phyloP scores from a whole-genome alignment of 1,139 yeast species.

The Geotrichum bryndzae region DNA sequence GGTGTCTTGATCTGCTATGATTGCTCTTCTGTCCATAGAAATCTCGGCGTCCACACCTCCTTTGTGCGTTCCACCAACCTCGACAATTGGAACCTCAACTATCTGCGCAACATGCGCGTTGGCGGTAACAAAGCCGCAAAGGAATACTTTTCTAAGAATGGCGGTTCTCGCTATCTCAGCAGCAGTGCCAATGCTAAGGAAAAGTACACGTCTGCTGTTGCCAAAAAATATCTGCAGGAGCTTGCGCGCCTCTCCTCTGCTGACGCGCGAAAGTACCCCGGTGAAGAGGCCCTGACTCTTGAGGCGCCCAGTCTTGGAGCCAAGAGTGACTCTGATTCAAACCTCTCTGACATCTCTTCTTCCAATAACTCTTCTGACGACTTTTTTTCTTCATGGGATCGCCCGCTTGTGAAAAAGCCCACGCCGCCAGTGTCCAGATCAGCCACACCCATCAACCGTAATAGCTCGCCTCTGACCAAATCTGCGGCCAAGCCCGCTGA shows the following conservation, averaged over 20 bases:
- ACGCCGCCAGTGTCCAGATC: slow-evolving; percentile 54
- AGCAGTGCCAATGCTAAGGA: slow-evolving; percentile 58
- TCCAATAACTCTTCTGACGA: slow-evolving; percentile 53
- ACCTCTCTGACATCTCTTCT: slow-evolving; percentile 16
- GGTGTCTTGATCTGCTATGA: slow-evolving; percentile 95
- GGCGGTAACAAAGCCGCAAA: slow-evolving; percentile 86
- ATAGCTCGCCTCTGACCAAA: slow-evolving; percentile 25
- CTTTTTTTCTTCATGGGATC: slow-evolving; percentile 88
- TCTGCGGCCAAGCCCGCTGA: slow-evolving; percentile 17
- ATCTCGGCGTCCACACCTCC: slow-evolving; percentile 93
- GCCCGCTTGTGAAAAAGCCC: slow-evolving; percentile 48
- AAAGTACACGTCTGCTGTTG: slow-evolving; percentile 76
- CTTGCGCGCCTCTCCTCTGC: slow-evolving; percentile 59
- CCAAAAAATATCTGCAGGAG: slow-evolving; percentile 71
- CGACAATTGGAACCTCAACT: slow-evolving; percentile 96
- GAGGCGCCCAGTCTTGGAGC: slow-evolving; percentile 30
- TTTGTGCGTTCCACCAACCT: slow-evolving; percentile 94
- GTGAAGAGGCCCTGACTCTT: slow-evolving; percentile 47
- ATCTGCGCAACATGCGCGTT: slow-evolving; percentile 80
- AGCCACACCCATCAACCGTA: slow-evolving; percentile 34
- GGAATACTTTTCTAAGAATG: slow-evolving; percentile 68
- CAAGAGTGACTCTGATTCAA: slow-evolving; percentile 32
- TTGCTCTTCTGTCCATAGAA: slow-evolving; percentile 94
- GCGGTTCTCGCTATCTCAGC: slow-evolving; percentile 65
- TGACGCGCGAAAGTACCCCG: slow-evolving; percentile 67